Evolutionary conservation across 225 moss, liverwort and hornwort genomes (phyloP).

Genomic region (Sphagnum tenellum): DNA sequence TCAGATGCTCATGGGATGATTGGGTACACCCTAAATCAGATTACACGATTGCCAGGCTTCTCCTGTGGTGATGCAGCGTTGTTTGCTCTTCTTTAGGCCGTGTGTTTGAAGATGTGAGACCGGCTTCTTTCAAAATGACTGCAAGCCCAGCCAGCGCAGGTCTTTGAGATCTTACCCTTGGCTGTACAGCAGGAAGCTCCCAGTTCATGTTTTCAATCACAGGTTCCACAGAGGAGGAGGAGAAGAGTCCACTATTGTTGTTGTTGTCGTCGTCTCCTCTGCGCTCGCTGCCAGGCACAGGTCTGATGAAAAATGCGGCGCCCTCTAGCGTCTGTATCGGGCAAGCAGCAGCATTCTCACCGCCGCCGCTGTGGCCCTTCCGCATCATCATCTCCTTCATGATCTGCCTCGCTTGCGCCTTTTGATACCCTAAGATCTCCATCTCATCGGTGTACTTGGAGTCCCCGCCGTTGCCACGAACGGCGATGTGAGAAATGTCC

Average conservation of each 20-base stretch:
- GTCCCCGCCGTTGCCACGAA: conserved; percentile 51
- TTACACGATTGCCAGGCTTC: conserved; percentile 10
- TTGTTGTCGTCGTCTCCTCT: too few species aligned
- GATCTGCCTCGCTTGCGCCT: conserved; percentile 25
- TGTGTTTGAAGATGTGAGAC: conserved; percentile 23
- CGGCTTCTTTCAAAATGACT: conserved; percentile 32
- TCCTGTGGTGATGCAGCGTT: background rate
- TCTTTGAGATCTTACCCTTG: conserved; percentile 16
- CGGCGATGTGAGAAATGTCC: conserved; percentile 40
- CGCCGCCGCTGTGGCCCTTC: background rate
- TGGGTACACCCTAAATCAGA: too few species aligned
- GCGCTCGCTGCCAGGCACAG: too few species aligned
- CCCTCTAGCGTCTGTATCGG: conserved; percentile 2
- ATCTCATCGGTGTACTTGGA: conserved; percentile 58
- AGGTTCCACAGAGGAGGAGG: too few species aligned
- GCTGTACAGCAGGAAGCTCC: conserved; percentile 56
- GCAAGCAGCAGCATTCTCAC: conserved; percentile 1
- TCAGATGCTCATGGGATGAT: too few species aligned
- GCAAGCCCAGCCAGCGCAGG: conserved; percentile 29
- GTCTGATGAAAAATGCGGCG: too few species aligned
- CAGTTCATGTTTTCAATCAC: conserved; percentile 30
- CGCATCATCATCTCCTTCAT: conserved; percentile 9
- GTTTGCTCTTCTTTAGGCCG: conserved; percentile 6
- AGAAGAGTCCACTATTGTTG: too few species aligned
- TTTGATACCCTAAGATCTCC: conserved; percentile 40